Percentiles rank a stretch among this genome's conserved stretches.
Conservation (phyloP, 495 filamentous ascomycete species). For the Durotheca rogersii region DNA sequence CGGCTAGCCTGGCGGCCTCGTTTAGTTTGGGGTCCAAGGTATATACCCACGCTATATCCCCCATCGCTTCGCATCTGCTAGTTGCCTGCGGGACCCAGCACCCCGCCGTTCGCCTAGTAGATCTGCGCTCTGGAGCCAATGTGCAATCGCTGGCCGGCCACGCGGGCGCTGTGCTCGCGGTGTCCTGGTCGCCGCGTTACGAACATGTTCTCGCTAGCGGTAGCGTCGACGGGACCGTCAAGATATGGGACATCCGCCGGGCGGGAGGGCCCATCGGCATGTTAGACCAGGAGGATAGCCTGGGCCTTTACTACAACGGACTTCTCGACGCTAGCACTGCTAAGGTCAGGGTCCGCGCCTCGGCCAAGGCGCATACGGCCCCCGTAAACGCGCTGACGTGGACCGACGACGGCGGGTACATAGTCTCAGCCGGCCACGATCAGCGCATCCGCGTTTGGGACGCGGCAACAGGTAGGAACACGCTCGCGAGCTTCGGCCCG, state of each 20-base stretch:
- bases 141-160: constrained; percentile 76
- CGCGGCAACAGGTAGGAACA: constrained; percentile 74
- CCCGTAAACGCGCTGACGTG: constrained; percentile 81
- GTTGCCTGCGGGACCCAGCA: constrained; percentile 84
- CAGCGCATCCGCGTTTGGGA: constrained; percentile 83
- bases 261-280: constrained; percentile 69
- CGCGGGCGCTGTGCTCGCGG: constrained; percentile 65
- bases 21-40: constrained; percentile 72
- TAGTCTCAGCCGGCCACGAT: constrained; percentile 81
- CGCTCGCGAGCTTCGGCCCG: constrained; percentile 78
- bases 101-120: constrained; percentile 74
- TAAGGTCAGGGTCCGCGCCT: constrained; percentile 40
- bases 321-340: constrained; percentile 31
- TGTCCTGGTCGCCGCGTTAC: constrained; percentile 75
- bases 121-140: constrained; percentile 72
- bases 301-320: constrained; percentile 51
- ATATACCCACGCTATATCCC: constrained; percentile 74
- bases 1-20: constrained; percentile 58
- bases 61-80: constrained; percentile 68
- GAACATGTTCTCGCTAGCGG: constrained; percentile 79
- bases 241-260: constrained; percentile 82
- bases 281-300: constrained; percentile 78
- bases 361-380: constrained; percentile 68
- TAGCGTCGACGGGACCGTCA: constrained; percentile 72
- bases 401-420: constrained; percentile 71